These are phyloP conservation scores for Phaeoacremonium minimum DNA, from an alignment of 2,329 filamentous ascomycete species.

Conservation along the genomic window DNA sequence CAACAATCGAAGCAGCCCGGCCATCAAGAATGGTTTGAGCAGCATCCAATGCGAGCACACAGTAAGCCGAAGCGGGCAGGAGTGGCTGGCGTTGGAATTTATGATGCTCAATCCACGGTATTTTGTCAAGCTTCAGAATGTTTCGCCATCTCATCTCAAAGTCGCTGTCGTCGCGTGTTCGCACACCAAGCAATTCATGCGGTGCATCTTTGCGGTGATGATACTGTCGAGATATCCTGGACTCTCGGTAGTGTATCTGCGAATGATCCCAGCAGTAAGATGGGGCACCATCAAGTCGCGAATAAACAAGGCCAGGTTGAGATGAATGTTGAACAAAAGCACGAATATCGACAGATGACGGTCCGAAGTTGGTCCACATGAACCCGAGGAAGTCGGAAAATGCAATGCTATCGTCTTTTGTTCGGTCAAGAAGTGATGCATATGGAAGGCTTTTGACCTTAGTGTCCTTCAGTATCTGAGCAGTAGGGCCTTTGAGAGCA, in stretches of 20 bases:
- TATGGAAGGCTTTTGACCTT: conserved; percentile 19
- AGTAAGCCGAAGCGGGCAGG: conserved; percentile 42
- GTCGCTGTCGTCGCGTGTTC: conserved; percentile 29
- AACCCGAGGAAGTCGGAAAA: conserved; percentile 27
- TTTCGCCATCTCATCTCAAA: conserved; percentile 34
- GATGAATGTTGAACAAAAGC: conserved; percentile 16
- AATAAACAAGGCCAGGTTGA: conserved; percentile 11
- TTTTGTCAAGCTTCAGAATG: conserved; percentile 26
- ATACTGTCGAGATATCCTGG: conserved; percentile 31
- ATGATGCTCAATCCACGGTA: conserved; percentile 36
- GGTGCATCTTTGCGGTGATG: conserved; percentile 26
- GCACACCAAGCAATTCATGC: conserved; percentile 32
- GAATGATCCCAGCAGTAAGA: conserved; percentile 45
- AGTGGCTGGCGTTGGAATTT: conserved; percentile 37
- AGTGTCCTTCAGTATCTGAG: conserved; percentile 24
- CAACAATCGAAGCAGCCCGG: conserved; percentile 18
- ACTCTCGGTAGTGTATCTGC: conserved; percentile 35
- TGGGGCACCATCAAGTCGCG: conserved; percentile 24
- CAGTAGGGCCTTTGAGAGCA: conserved; percentile 33
- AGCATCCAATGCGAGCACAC: conserved; percentile 41
- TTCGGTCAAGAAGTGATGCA: conserved; percentile 22
- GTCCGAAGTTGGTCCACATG: conserved; percentile 24
- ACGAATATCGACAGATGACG: conserved; percentile 12
- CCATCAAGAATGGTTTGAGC: conserved; percentile 20
- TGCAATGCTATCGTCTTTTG: conserved; percentile 19